Evolutionary conservation across 2,329 filamentous ascomycete genomes (phyloP).

Genomic region (Hirsutella rhossiliensis): DNA sequence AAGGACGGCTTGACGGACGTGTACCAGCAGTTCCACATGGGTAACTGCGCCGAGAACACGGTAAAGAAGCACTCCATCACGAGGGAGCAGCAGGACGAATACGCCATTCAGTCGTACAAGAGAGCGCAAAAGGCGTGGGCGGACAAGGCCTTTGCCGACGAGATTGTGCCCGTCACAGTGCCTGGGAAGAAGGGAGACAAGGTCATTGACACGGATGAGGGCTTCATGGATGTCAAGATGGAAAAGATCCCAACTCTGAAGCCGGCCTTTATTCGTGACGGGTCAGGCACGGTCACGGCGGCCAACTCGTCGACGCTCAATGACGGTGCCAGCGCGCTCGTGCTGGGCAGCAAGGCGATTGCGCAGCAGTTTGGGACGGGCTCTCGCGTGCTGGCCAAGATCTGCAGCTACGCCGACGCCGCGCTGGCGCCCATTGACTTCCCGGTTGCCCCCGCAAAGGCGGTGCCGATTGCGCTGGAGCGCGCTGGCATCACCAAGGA

Average conservation of each 20-base stretch:
- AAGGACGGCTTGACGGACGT: conserved; percentile 95
- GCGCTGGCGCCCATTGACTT: conserved; percentile 89
- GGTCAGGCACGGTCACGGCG: conserved; percentile 82
- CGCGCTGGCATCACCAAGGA: conserved; percentile 84
- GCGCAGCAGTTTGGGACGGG: conserved; percentile 67
- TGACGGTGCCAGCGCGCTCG: conserved; percentile 83
- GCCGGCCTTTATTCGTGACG: conserved; percentile 80
- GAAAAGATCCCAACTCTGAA: conserved; percentile 81
- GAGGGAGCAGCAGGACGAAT: conserved; percentile 80
- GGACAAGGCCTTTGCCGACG: conserved; percentile 69
- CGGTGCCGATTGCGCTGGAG: conserved; percentile 79
- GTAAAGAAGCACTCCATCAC: conserved; percentile 77
- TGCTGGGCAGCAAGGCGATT: conserved; percentile 69
- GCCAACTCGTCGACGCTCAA: conserved; percentile 92
- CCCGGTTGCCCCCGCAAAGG: conserved; percentile 82
- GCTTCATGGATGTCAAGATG: conserved; percentile 73
- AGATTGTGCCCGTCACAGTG: conserved; percentile 80
- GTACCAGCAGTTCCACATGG: conserved; percentile 97
- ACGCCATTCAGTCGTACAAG: conserved; percentile 80
- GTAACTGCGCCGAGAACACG: conserved; percentile 88
- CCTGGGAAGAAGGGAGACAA: conserved; percentile 74
- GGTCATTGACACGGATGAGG: conserved; percentile 73
- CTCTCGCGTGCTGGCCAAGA: conserved; percentile 75
- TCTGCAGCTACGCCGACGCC: conserved; percentile 78
- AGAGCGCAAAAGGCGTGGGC: conserved; percentile 87